These are phyloP conservation scores for Cetradonia linearis DNA, from an alignment of 495 filamentous ascomycete genomes.

Conservation along the genomic window DNA sequence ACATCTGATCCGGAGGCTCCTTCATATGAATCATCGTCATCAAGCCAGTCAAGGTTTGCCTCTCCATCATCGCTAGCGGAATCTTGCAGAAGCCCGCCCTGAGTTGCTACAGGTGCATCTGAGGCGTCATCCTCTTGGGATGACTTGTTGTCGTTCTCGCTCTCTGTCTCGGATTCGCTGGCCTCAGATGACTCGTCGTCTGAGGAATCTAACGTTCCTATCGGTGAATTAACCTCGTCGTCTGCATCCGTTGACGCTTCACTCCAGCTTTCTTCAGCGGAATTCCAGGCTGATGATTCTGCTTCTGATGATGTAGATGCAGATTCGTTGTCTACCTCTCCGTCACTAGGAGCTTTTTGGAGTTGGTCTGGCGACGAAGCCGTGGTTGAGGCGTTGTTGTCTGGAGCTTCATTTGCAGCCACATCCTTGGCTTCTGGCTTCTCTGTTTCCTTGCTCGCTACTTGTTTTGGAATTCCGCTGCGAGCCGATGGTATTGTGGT, in stretches of 20 bases:
- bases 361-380: background rate
- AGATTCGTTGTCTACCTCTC: background rate
- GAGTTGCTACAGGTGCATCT: background rate
- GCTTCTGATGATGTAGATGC: background rate
- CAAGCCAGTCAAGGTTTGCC: background rate
- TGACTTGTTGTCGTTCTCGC: background rate
- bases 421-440: background rate
- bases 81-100: background rate
- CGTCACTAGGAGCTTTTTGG: background rate
- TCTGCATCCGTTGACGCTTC: slow-evolving; percentile 12
- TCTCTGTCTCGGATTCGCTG: background rate
- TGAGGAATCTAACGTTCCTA: background rate
- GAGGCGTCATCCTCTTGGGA: background rate
- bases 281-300: slow-evolving; percentile 10
- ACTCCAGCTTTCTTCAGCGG: slow-evolving; percentile 14
- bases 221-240: background rate
- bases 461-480: background rate
- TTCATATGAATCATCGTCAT: background rate
- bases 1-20: background rate
- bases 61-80: background rate
- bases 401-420: background rate
- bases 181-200: background rate
- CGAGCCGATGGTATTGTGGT: background rate
- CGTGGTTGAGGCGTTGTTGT: background rate
- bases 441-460: background rate